Evolutionary conservation across 2,329 filamentous ascomycete species (phyloP), one percentile per base, ranked within the genome.

Genomic region (Onygenales sp.): DNA sequence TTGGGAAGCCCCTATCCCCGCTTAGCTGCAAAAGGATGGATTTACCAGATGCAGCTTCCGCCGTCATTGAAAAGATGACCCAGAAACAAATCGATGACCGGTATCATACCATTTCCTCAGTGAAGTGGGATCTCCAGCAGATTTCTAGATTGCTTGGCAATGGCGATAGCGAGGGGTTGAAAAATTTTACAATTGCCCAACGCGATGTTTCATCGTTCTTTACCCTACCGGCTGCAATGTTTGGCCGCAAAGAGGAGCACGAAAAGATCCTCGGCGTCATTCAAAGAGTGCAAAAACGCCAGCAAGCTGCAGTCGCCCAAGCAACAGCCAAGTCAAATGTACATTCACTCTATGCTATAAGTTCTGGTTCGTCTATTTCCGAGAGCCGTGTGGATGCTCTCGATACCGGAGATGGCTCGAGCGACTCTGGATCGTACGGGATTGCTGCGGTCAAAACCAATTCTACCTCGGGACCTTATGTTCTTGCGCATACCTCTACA

Each of bases 151-250:
- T 92, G 39, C 74, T 96, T 6, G 82, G 80, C 3, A 82, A 89
- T 61, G 91, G 89, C 14, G 85, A 95, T 61, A 77, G 79, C 56
- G 73, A 81, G 51, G 83, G 84, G 0, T 74, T 96, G 51, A 83
- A 82, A 55, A 78, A 85, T 40, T 94, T 88, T 76, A 77, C 81
- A 57, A 84, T 94, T 55, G 91, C 82, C 10, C 82, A 84, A n/a
- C 88, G 84, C 54, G 92, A 97, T 67, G 83, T 95, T 0, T 95
- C 89, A 1, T 94, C 90, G 4, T 93, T 94, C 65, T 96, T 96
- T 70, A 86, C 90, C 59, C 78, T 96, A 17, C 92, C 92, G 0
- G 81, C 83, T 0, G 77, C 78, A 54, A 89, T 94, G 77, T 87
- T 95, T 58, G 92, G 92, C 3, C 82, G 91, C 37, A 77, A 85